A percentile compares a stretch with the other conserved stretches of the same genome.
phyloP scores from a whole-genome alignment of 148 eudicot genomes.

The Cornus controversa region DNA sequence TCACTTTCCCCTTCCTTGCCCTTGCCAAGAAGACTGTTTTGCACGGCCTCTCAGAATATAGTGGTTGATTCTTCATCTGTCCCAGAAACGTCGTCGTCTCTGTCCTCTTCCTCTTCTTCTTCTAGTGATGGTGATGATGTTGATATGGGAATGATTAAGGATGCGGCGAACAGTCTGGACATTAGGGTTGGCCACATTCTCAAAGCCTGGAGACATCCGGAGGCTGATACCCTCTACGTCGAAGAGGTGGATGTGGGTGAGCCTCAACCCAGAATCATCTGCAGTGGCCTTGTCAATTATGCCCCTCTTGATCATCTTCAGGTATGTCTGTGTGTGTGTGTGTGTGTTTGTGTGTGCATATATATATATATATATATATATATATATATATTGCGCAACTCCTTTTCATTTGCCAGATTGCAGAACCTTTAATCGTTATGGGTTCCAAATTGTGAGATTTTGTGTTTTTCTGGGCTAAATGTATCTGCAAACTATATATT shows the following conservation, averaged over 20 bases:
- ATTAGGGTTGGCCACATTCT: constrained; percentile 74
- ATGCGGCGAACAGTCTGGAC: constrained; percentile 56
- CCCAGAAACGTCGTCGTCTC: constrained; percentile 12
- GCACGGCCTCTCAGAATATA: constrained; percentile 17
- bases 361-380: no score
- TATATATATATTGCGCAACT: no score
- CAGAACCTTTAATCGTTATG: no score
- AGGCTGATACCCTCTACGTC: constrained; percentile 82
- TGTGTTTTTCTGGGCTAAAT: no score
- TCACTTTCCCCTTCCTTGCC: constrained; percentile 10
- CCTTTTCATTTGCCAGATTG: no score
- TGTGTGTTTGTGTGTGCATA: background rate
- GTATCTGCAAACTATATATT: no score
- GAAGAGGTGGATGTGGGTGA: constrained; percentile 93
- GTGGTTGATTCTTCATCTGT: constrained; percentile 7
- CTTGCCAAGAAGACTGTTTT: constrained; percentile 17
- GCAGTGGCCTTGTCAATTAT: constrained; percentile 91
- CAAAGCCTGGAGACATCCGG: constrained; percentile 76
- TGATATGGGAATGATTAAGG: constrained; percentile 23
- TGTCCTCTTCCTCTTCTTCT: constrained; percentile 6
- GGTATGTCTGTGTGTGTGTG: no score
- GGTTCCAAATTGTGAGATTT: no score
- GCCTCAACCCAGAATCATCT: constrained; percentile 64
- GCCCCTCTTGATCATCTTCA: constrained; percentile 65
- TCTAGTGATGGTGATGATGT: background rate